Percentiles rank a stretch among this genome's conserved stretches.
Evolutionary conservation across 257 asterid genomes (phyloP).

Genomic region (Ophiorrhiza pumila): DNA sequence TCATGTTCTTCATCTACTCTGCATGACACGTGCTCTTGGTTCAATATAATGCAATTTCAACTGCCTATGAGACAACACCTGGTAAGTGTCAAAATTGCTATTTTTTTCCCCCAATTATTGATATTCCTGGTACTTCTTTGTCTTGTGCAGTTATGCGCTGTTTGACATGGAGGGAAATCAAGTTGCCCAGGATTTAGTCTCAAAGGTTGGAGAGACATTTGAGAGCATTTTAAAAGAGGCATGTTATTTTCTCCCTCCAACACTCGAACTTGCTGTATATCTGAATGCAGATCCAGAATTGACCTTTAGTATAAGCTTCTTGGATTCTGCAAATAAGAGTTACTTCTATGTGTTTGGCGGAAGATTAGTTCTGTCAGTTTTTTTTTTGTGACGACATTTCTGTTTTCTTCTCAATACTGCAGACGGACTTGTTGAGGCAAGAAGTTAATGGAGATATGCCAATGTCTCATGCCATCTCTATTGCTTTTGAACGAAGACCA

Average conservation of each 20-base stretch:
- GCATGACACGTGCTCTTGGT: background rate
- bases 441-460: conserved; percentile 78
- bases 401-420: conserved; percentile 22
- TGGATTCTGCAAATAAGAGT: background rate
- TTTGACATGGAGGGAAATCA: conserved; percentile 87
- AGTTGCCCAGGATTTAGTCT: conserved; percentile 85
- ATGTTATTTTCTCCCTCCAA: conserved; percentile 12
- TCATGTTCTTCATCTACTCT: background rate
- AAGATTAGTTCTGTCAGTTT: background rate
- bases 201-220: conserved; percentile 82
- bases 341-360: background rate
- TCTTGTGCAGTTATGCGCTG: conserved; percentile 75
- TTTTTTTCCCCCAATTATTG: background rate
- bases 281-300: background rate
- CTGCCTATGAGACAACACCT: background rate
- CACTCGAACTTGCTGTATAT: background rate
- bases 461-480: conserved; percentile 70
- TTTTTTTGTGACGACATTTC: background rate
- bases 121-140: background rate
- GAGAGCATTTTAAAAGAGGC: conserved; percentile 88
- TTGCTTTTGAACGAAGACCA: conserved; percentile 78
- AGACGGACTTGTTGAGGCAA: conserved; percentile 72
- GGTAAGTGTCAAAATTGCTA: background rate
- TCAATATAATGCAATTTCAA: background rate
- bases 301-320: background rate